Evolutionary conservation across 805 yeast species (phyloP), one percentile per base, ranked within the genome.

Genomic region (Sugiyamaella smithiae): DNA sequence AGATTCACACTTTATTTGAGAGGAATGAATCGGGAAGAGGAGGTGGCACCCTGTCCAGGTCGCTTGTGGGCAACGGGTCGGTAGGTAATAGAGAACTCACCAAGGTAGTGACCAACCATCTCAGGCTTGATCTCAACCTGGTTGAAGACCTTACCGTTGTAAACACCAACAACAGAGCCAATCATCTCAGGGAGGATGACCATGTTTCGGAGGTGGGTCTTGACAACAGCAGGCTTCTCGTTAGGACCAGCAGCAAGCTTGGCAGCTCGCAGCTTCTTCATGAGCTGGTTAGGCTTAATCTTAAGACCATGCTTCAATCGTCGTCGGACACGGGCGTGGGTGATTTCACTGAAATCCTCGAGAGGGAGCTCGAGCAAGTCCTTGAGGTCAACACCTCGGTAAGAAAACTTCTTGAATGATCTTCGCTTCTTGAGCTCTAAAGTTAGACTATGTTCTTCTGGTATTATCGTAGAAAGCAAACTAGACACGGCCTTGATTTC

Each of bases 101-200:
- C 99, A 70, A 93, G 87, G 95, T 93, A 93, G 86, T 91, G 97
- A 74, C 99, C 98, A 73, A 91, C 90, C 99, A 93, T 93, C 82
- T 93, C 99, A 71, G 99, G 97, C 77, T 81, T 89, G 78, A 93
- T 80, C 78, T 93, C 99, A 75, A 93, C 97, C 68, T 84, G 86
- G 95, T 91, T 91, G 95, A 93, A 93, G 67, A 81, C 88, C 82
- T 93, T 93, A 81, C 99, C 99, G 84, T 93, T 93, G 96, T 93
- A 93, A 67, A 93, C 86, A 80, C 97, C 97, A 67, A 93, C 84
- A 64, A 91, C 95, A 57, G 97, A 88, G 74, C 99, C 99, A 69
- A 93, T 89, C 99, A 93, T 93, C 84, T 93, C 99, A 78, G 99
- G 99, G 64, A 93, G 93, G 70, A 93, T 74, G 74, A 93, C 76